Conservation (phyloP, 2,329 filamentous ascomycete species). For the Endoconidiophora polonica region DNA sequence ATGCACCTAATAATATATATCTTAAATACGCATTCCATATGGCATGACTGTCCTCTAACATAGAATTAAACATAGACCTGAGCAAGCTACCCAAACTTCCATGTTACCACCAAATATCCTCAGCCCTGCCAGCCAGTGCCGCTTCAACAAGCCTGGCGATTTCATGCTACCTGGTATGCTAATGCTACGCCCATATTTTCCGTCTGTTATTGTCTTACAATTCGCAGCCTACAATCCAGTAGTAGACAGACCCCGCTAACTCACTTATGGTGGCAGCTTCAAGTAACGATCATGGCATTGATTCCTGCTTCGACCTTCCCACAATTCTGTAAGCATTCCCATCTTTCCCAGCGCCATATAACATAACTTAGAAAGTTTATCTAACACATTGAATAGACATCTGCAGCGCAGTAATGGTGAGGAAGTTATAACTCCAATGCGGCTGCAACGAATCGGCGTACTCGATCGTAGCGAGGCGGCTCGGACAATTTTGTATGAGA, state of each 20-base stretch:
- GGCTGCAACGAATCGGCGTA: conserved; percentile 7
- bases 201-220: neutral
- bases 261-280: conserved; percentile 4
- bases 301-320: conserved; percentile 10
- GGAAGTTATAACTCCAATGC: conserved; percentile 4
- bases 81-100: neutral
- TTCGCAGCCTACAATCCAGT: neutral
- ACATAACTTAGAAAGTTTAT: neutral
- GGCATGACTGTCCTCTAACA: neutral
- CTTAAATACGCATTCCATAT: neutral
- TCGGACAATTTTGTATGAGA: conserved; percentile 8
- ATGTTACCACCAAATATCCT: conserved; percentile 3
- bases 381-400: conserved; percentile 1
- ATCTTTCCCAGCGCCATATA: neutral
- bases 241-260: neutral
- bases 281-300: conserved; percentile 7
- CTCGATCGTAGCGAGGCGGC: conserved; percentile 6
- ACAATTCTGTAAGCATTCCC: conserved; percentile 5
- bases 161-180: conserved; percentile 11
- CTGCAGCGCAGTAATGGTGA: conserved; percentile 8
- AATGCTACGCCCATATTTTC: neutral
- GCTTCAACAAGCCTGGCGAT: conserved; percentile 11
- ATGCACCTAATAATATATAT: neutral
- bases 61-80: neutral
- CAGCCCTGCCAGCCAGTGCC: conserved; percentile 4